Evolutionary conservation across 148 eudicot genomes (phyloP).

Genomic region (Rhododendron kiyosumense): DNA sequence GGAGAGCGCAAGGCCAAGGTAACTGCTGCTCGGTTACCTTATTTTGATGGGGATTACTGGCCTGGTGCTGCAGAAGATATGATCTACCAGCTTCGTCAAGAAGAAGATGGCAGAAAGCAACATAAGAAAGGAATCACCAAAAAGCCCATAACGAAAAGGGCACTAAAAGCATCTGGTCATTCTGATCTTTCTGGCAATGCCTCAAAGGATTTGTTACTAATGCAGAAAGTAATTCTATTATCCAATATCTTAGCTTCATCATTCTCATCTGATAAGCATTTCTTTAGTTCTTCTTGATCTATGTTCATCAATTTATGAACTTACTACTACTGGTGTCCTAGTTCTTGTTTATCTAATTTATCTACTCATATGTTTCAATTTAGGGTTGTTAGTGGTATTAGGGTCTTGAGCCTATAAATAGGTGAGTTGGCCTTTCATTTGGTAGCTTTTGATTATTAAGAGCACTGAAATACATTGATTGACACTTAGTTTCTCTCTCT

Average conservation of each 20-base stretch:
- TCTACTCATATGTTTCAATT: background rate
- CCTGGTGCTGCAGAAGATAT: conserved; percentile 99
- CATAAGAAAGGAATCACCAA: conserved; percentile 70
- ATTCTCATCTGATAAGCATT: background rate
- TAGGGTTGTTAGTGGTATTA: background rate
- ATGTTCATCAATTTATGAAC: background rate
- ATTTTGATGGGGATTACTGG: conserved; percentile 99
- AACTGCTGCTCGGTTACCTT: conserved; percentile 92
- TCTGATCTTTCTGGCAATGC: conserved; percentile 76
- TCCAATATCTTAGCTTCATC: background rate
- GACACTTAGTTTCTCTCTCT: background rate
- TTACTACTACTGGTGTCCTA: background rate
- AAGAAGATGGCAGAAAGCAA: conserved; percentile 76
- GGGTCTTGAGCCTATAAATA: background rate
- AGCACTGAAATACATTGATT: background rate
- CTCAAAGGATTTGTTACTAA: conserved; percentile 75
- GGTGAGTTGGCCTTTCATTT: no score
- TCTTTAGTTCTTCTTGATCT: background rate
- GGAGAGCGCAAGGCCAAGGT: conserved; percentile 96
- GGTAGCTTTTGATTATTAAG: no score
- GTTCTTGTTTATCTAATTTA: background rate
- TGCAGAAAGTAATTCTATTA: conserved; percentile 69
- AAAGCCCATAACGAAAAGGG: conserved; percentile 75
- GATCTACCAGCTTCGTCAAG: conserved; percentile 69
- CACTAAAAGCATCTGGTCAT: conserved; percentile 92